Evolutionary conservation across 192 early-diverging fungal genomes (phyloP).

Genomic region (Coemansia sp.): DNA sequence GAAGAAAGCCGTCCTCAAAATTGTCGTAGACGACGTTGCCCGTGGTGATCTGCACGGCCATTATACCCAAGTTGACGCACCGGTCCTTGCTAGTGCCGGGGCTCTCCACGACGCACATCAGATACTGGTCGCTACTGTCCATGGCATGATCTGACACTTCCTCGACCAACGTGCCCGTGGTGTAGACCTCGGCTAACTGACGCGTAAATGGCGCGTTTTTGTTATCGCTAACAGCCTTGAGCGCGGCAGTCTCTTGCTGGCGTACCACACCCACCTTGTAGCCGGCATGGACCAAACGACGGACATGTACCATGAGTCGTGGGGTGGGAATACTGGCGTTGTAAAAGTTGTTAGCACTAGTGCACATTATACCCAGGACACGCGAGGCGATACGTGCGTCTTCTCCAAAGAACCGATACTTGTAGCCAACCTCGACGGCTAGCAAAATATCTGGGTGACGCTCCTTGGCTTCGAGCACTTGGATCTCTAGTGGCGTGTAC

Average conservation of each 20-base stretch:
- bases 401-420: constrained; percentile 88
- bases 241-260: constrained; percentile 84
- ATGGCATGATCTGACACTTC: constrained; percentile 74
- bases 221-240: constrained; percentile 73
- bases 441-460: constrained; percentile 74
- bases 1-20: constrained; percentile 34
- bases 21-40: constrained; percentile 69
- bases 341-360: constrained; percentile 75
- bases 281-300: constrained; percentile 77
- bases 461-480: constrained; percentile 76
- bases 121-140: constrained; percentile 64
- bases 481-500: constrained; percentile 84
- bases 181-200: constrained; percentile 81
- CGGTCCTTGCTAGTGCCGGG: constrained; percentile 15
- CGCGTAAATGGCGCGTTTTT: constrained; percentile 82
- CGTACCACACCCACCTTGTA: constrained; percentile 85
- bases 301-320: constrained; percentile 82
- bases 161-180: constrained; percentile 90
- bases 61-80: constrained; percentile 65
- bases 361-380: constrained; percentile 81
- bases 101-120: constrained; percentile 81
- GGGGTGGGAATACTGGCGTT: constrained; percentile 80
- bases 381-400: constrained; percentile 83
- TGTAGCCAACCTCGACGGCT: constrained; percentile 93
- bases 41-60: constrained; percentile 89